Conservation (phyloP, 768 basidiomycete species). For the Mycena amicta region DNA sequence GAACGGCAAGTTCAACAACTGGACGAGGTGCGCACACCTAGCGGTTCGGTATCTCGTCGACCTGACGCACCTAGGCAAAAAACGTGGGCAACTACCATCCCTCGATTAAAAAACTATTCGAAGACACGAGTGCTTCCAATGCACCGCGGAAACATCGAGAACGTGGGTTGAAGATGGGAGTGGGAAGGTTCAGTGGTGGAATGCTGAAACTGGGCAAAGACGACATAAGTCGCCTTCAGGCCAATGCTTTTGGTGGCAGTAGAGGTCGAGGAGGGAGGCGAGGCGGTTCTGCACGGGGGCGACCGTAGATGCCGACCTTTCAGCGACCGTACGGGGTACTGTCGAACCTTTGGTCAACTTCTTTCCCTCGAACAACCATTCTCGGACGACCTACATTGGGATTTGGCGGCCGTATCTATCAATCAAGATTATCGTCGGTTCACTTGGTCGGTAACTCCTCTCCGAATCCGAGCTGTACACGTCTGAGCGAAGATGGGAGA, state of each 20-base stretch:
- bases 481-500: no score
- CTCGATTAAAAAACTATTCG: constrained; percentile 68
- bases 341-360: constrained; percentile 1
- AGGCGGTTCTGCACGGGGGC: constrained; percentile 24
- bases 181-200: constrained; percentile 76
- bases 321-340: constrained; percentile 11
- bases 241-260: constrained; percentile 27
- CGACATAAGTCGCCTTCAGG: constrained; percentile 50
- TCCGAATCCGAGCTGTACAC: constrained; percentile 11
- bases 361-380: background rate
- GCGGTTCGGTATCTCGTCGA: background rate
- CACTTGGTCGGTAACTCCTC: constrained; percentile 3
- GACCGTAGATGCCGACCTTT: constrained; percentile 12
- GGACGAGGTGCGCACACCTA: constrained; percentile 63
- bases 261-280: constrained; percentile 30
- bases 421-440: constrained; percentile 23
- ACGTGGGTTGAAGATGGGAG: constrained; percentile 74
- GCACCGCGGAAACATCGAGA: constrained; percentile 49
- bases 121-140: constrained; percentile 33
- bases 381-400: constrained; percentile 14
- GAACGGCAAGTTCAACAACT: constrained; percentile 56
- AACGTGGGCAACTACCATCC: constrained; percentile 86
- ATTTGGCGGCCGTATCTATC: constrained; percentile 23
- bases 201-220: constrained; percentile 62
- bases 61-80: constrained; percentile 59